Evolutionary conservation across 2,329 filamentous ascomycete species (phyloP).

Genomic region (Aspergillus pseudoglaucus): DNA sequence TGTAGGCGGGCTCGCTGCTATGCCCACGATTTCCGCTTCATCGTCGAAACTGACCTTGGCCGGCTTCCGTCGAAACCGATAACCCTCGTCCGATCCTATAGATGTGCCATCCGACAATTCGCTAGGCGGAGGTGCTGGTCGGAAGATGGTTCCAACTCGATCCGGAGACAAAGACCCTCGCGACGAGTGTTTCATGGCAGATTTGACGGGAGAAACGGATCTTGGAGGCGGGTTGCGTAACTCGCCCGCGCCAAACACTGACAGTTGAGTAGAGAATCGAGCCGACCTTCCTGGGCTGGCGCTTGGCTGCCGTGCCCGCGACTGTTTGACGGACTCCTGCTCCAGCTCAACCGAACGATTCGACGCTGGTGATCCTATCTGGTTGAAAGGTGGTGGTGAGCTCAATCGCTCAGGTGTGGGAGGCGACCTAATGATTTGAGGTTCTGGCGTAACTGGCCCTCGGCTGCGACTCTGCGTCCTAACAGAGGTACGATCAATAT

Average conservation of each 20-base stretch:
- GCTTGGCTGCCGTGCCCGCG: constrained; percentile 30
- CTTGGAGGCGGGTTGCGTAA: constrained; percentile 54
- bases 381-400: constrained; percentile 8
- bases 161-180: constrained; percentile 36
- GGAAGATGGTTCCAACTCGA: constrained; percentile 16
- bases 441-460: not conserved
- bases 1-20: constrained; percentile 36
- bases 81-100: constrained; percentile 39
- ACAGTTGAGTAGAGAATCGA: constrained; percentile 50
- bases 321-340: constrained; percentile 8
- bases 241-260: constrained; percentile 41
- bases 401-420: constrained; percentile 6
- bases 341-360: constrained; percentile 11
- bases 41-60: constrained; percentile 65
- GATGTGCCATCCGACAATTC: constrained; percentile 54
- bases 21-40: constrained; percentile 44
- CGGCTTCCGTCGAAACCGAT: constrained; percentile 45
- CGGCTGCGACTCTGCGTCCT: not conserved
- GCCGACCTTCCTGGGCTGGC: constrained; percentile 51
- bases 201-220: constrained; percentile 57
- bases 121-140: constrained; percentile 36
- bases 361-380: constrained; percentile 15
- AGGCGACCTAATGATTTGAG: constrained; percentile 5
- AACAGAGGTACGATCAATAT: not conserved
- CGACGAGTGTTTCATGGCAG: constrained; percentile 53